Base-by-base conservation (phyloP, 176 grass and related monocot species). In the Neostapfia colusana region DNA sequence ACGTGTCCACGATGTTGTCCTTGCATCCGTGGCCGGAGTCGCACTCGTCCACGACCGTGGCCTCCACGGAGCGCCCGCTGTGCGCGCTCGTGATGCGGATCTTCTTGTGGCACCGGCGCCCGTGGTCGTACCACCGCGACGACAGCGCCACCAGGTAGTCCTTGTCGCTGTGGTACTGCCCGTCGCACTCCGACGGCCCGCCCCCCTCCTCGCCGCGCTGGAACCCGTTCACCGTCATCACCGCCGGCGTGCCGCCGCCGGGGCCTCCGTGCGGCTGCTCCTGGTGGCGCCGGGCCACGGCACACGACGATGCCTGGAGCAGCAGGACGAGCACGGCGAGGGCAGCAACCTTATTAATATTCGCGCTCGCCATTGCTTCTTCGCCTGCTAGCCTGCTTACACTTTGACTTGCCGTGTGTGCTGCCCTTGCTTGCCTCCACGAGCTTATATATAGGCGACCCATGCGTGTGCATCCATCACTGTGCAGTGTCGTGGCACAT, bases 1-100 rank as follows among this genome's bases (percentile, higher is more conserved):
- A 82, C 6, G 79, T 74, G 38, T 82, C 85, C 14, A 87, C 79
- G 43, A 86, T 55, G 41, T 86, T 81, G 77, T 67, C 12, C 36
- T 68, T 36, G 44, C 72, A 82, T 0, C 69, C 78, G 26, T 3
- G 60, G 0, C 14, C 5, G 17, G 79, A 77, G 43, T 88, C 73
- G 49, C 85, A 88, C 49, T 73, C 59, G 68, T 88, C 85, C 6
- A 88, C 73, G 0, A 83, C 85, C 25, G 1, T 34, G 1, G 80
- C 85, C 44, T 40, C 43, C 25, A 61, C 80, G 45, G 73, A n/a
- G 11, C 51, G 75, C 18, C 56, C 45, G 16, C 0, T 79, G 1
- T 73, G 39, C 7, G 1, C 11, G 37, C 75, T 72, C 2, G 51
- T 60, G 56, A 88, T 88, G 31, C 62, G 42, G 59, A 83, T 83